phyloP scores from a whole-genome alignment of 805 yeast species.

The Ogataea zsoltii region DNA sequence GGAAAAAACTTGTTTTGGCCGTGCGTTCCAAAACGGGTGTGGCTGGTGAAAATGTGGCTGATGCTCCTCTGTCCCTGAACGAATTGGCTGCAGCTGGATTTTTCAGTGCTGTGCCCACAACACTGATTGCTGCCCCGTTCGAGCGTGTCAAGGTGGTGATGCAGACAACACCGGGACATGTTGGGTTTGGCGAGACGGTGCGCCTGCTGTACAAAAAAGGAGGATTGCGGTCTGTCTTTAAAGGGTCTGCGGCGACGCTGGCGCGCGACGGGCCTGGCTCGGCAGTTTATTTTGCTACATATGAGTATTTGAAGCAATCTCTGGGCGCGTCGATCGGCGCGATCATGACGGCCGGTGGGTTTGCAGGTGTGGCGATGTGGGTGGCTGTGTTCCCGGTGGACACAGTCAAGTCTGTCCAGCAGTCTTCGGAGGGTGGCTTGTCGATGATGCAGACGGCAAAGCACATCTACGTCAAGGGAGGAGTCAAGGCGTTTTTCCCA shows the following conservation, averaged over 20 bases:
- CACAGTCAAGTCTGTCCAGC: constrained; percentile 85
- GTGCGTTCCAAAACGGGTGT: constrained; percentile 29
- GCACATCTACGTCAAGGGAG: constrained; percentile 72
- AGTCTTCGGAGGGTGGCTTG: constrained; percentile 54
- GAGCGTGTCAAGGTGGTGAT: constrained; percentile 93
- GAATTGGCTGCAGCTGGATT: constrained; percentile 92
- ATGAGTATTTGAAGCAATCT: constrained; percentile 72
- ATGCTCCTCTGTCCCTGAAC: constrained; percentile 50
- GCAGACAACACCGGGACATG: constrained; percentile 56
- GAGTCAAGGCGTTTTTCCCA: constrained; percentile 91
- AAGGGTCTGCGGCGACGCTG: constrained; percentile 88
- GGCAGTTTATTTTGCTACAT: constrained; percentile 92
- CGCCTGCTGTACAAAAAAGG: constrained; percentile 72
- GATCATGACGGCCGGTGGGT: constrained; percentile 88
- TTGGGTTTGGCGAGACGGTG: constrained; percentile 60
- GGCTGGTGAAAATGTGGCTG: constrained; percentile 30
- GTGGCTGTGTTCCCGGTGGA: constrained; percentile 92
- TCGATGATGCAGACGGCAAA: constrained; percentile 67
- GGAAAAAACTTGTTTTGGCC: constrained; percentile 68
- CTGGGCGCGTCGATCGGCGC: constrained; percentile 71
- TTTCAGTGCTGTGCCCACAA: constrained; percentile 91
- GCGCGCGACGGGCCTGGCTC: constrained; percentile 98
- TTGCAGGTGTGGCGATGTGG: constrained; percentile 98
- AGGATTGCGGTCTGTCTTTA: constrained; percentile 80
- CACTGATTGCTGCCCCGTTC: constrained; percentile 95